Conservation (phyloP, 176 grass and related monocot genomes). For the Carex cristatella region DNA sequence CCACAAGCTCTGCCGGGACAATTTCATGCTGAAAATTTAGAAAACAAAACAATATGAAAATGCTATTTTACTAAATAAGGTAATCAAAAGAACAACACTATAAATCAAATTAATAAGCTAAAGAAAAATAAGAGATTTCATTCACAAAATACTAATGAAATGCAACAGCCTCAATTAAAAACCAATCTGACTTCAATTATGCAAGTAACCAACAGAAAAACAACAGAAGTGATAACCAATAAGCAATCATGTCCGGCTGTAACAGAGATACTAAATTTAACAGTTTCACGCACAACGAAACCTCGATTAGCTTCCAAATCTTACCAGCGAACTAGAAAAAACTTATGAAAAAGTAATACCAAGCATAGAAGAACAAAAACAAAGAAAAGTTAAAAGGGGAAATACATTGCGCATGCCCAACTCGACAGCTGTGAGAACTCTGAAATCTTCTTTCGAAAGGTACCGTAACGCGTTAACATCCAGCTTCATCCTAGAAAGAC, state of each 20-base stretch:
- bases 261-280: not conserved
- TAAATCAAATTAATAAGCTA: not conserved
- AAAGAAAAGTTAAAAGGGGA: not conserved
- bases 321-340: not conserved
- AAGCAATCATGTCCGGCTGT: not conserved
- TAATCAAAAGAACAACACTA: not conserved
- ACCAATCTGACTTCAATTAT: not conserved
- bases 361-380: not conserved
- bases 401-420: conserved; percentile 97
- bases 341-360: not conserved
- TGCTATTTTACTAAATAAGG: not conserved
- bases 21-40: conserved; percentile 67
- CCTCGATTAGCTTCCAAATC: not conserved
- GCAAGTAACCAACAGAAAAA: not conserved
- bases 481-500: conserved; percentile 53
- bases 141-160: not conserved
- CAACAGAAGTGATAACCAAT: not conserved
- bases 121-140: not conserved
- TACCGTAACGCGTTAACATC: conserved; percentile 79
- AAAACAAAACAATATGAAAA: conserved; percentile 15
- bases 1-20: conserved; percentile 72
- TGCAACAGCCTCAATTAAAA: not conserved
- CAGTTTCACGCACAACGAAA: not conserved
- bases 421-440: conserved; percentile 80
- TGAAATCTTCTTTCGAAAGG: conserved; percentile 83